Percentiles rank a stretch among this genome's conserved stretches.
phyloP scores from a whole-genome alignment of 768 basidiomycete genomes.

The Vararia minispora region DNA sequence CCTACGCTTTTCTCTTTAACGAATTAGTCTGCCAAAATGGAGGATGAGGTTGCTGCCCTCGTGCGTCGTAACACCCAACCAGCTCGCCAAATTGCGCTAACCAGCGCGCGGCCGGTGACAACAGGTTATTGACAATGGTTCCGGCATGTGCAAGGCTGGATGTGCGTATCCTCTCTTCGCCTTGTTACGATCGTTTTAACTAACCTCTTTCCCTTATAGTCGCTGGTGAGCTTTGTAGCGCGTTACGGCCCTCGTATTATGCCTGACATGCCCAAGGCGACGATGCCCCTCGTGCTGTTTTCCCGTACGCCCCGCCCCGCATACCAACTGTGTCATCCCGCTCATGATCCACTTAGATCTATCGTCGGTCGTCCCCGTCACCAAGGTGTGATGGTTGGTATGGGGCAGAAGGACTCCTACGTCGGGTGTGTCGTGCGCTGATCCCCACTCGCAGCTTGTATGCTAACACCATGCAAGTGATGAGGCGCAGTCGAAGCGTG shows the following conservation, averaged over 20 bases:
- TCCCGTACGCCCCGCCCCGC: slow-evolving; percentile 57
- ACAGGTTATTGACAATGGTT: slow-evolving; percentile 84
- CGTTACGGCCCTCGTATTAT: slow-evolving; percentile 14
- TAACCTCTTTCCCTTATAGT: slow-evolving; percentile 81
- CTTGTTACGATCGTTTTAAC: slow-evolving; percentile 37
- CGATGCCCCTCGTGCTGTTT: slow-evolving; percentile 96
- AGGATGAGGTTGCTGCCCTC: slow-evolving; percentile 52
- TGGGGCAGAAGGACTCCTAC: slow-evolving; percentile 72
- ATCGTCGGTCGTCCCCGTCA: slow-evolving; percentile 67
- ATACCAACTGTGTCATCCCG: neutral
- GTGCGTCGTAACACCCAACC: slow-evolving; percentile 22
- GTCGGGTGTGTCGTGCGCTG: slow-evolving; percentile 38
- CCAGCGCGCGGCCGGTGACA: slow-evolving; percentile 1
- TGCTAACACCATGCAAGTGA: slow-evolving; percentile 29
- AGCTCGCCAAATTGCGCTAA: neutral
- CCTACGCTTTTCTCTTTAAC: no score
- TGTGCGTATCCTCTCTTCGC: slow-evolving; percentile 39
- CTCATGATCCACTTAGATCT: slow-evolving; percentile 25
- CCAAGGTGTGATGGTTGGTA: slow-evolving; percentile 69
- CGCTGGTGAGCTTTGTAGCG: slow-evolving; percentile 16
- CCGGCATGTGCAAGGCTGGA: slow-evolving; percentile 99
- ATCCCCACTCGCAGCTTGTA: neutral
- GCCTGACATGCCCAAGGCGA: slow-evolving; percentile 64
- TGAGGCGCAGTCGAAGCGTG: slow-evolving; percentile 65
- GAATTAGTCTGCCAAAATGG: slow-evolving; percentile 36